Conservation (phyloP, 257 asterid species). For the Ophiorrhiza pumila region DNA sequence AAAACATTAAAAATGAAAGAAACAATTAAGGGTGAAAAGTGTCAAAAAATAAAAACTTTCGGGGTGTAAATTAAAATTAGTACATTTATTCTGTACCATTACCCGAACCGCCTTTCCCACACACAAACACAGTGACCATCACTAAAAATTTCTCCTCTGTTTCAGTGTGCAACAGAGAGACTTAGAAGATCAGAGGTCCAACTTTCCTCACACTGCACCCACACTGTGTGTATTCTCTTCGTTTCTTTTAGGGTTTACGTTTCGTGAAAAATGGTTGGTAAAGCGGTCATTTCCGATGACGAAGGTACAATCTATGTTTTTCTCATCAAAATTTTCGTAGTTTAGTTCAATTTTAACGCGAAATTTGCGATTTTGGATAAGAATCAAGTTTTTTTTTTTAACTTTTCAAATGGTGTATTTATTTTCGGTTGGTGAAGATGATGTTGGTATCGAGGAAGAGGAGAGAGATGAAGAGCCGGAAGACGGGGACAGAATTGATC, state of each 20-base stretch:
- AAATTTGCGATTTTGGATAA: neutral
- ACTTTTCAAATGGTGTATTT: neutral
- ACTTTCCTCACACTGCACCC: neutral
- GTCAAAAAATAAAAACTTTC: too few relatives aligned
- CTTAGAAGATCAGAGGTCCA: constrained; percentile 7
- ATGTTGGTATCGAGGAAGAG: constrained; percentile 60
- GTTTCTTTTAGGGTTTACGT: constrained; percentile 39
- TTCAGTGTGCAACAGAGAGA: neutral
- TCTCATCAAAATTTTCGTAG: neutral
- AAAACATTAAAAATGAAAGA: too few relatives aligned
- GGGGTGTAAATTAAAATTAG: too few relatives aligned
- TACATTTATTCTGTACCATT: too few relatives aligned
- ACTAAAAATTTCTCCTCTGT: neutral
- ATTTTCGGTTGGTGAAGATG: constrained; percentile 40
- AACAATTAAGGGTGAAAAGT: too few relatives aligned
- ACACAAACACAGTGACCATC: too few relatives aligned
- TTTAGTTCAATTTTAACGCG: neutral
- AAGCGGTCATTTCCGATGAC: constrained; percentile 68
- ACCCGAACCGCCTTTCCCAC: too few relatives aligned
- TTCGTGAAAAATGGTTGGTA: constrained; percentile 52
- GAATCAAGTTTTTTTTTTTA: neutral
- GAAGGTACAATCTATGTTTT: constrained; percentile 47
- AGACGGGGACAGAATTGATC: constrained; percentile 47
- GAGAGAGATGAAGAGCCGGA: constrained; percentile 64
- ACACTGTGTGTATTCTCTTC: neutral